A percentile compares a stretch with the other conserved stretches of the same genome.
These are phyloP conservation scores for Sarocladium brachiariae DNA, from an alignment of 2,329 filamentous ascomycete species.

Conservation along the genomic window DNA sequence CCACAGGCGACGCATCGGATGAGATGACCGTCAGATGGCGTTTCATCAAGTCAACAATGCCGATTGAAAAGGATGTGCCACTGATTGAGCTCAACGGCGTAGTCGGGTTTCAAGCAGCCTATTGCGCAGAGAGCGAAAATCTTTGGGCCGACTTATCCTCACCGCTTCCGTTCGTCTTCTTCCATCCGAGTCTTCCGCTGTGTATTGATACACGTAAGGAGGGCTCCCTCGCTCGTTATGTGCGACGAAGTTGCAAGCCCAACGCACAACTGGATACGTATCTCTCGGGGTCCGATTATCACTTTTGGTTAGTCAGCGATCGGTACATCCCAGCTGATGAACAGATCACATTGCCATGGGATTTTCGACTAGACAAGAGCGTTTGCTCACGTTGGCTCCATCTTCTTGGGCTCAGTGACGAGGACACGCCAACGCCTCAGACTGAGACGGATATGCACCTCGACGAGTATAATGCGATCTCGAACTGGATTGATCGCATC, in stretches of 20 bases:
- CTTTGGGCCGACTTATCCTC: constrained; percentile 60
- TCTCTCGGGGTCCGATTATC: constrained; percentile 72
- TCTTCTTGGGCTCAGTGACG: constrained; percentile 55
- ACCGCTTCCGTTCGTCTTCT: constrained; percentile 71
- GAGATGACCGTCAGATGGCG: constrained; percentile 57
- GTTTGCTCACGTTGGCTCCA: constrained; percentile 48
- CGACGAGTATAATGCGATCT: constrained; percentile 52
- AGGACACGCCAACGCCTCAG: constrained; percentile 37
- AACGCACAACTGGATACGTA: constrained; percentile 87
- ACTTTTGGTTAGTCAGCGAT: constrained; percentile 88
- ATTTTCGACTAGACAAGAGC: constrained; percentile 55
- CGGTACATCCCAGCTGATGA: constrained; percentile 61
- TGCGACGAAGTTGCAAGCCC: constrained; percentile 85
- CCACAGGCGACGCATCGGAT: not conserved
- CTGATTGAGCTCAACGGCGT: constrained; percentile 70
- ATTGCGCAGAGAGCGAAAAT: constrained; percentile 59
- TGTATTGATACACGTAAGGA: constrained; percentile 89
- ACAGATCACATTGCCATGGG: constrained; percentile 61
- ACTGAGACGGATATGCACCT: constrained; percentile 50
- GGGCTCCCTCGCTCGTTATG: constrained; percentile 78
- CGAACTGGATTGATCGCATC: constrained; percentile 60
- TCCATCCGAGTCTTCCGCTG: constrained; percentile 80
- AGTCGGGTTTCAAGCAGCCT: constrained; percentile 66
- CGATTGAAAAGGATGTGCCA: constrained; percentile 50
- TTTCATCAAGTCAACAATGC: constrained; percentile 45